These are phyloP conservation scores for Boletus subcaerulescens DNA, from an alignment of 768 basidiomycete species.

Conservation along the genomic window DNA sequence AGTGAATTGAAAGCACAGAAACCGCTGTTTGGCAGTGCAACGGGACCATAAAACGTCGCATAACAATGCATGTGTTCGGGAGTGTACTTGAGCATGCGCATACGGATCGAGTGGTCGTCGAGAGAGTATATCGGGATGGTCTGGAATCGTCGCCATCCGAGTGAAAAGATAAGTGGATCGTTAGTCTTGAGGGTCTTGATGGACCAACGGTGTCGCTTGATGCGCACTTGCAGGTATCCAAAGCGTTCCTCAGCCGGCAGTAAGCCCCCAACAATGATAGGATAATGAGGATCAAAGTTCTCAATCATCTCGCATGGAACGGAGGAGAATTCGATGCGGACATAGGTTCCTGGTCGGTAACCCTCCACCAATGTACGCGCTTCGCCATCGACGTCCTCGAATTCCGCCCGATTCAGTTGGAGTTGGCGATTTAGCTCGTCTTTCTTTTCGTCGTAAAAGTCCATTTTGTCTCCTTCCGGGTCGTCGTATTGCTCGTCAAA, in stretches of 20 bases:
- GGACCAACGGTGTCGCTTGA: conserved; percentile 97
- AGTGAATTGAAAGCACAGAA: conserved; percentile 97
- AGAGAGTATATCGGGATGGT: conserved; percentile 92
- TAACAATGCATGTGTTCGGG: conserved; percentile 99
- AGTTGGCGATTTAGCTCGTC: conserved; percentile 86
- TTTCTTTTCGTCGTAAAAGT: conserved; percentile 91
- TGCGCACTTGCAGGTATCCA: conserved; percentile 90
- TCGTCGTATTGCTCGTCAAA: conserved; percentile 98
- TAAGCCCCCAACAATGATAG: conserved; percentile 90
- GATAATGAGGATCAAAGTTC: conserved; percentile 88
- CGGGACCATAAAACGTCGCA: conserved; percentile 95
- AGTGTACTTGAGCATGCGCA: conserved; percentile 99
- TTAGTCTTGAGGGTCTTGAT: conserved; percentile 91
- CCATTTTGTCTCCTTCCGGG: conserved; percentile 69
- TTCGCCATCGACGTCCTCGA: conserved; percentile 72
- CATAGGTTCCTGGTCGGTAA: conserved; percentile 84
- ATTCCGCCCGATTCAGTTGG: conserved; percentile 80
- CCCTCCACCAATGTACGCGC: conserved; percentile 86
- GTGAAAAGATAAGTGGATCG: conserved; percentile 91
- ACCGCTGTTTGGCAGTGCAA: conserved; percentile 88
- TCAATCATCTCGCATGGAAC: conserved; percentile 93
- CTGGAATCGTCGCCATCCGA: conserved; percentile 99
- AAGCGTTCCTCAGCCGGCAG: conserved; percentile 88
- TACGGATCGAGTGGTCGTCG: conserved; percentile 96
- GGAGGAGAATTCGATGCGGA: conserved; percentile 81